These are phyloP conservation scores for Alternaria infectoria DNA, from an alignment of 2,329 filamentous ascomycete genomes.

Conservation along the genomic window DNA sequence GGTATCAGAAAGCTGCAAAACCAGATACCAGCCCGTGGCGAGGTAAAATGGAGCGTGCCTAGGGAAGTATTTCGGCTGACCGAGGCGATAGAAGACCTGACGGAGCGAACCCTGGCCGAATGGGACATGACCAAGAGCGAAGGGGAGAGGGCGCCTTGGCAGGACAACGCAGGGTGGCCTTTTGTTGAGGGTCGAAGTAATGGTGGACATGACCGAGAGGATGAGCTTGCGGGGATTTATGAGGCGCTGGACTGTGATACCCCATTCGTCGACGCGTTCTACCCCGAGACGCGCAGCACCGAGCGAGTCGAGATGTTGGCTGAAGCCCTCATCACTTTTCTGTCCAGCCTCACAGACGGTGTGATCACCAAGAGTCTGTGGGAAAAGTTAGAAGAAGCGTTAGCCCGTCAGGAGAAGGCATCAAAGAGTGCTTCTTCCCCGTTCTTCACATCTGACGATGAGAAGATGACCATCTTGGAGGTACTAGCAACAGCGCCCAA, in stretches of 20 bases:
- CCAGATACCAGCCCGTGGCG: conserved; percentile 53
- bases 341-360: conserved; percentile 77
- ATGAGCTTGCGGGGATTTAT: conserved; percentile 54
- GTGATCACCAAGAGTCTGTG: conserved; percentile 75
- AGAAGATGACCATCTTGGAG: conserved; percentile 71
- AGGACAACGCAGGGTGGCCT: conserved; percentile 63
- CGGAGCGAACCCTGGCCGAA: conserved; percentile 65
- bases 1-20: conserved; percentile 74
- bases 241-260: conserved; percentile 76
- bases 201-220: conserved; percentile 54
- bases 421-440: conserved; percentile 46
- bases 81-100: conserved; percentile 72
- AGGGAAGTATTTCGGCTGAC: conserved; percentile 89
- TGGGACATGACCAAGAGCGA: conserved; percentile 64
- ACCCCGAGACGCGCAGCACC: conserved; percentile 63
- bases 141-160: conserved; percentile 59
- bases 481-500: conserved; percentile 70
- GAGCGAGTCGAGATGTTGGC: conserved; percentile 77
- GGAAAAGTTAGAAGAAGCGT: conserved; percentile 49
- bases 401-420: conserved; percentile 47
- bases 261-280: conserved; percentile 66
- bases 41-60: conserved; percentile 78
- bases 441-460: conserved; percentile 55
- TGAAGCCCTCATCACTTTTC: conserved; percentile 75
- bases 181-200: conserved; percentile 53